Evolutionary conservation across 23 red algal genomes (phyloP), one percentile per base, ranked within the genome.

Genomic region (Gracilaria domingensis): DNA sequence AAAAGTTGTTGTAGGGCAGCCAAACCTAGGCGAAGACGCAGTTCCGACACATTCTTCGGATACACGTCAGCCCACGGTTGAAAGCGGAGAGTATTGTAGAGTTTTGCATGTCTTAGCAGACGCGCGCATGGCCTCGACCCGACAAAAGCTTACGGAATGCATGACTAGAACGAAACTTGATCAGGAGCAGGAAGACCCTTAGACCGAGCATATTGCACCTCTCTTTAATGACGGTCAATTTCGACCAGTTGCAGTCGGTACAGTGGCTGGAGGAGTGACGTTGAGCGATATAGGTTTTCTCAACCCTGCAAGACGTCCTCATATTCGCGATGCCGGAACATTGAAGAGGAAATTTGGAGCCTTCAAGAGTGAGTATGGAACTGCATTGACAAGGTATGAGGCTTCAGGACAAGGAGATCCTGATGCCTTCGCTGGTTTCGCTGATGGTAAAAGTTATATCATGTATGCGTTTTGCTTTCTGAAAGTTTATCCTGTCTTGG

Each of bases 381-480:
- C 80, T 0, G 66, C 28, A 38, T 18, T 84, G 21, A 7, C 57
- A n/a, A 0, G 59, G 24, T 66, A 64, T 42, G 80, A 84, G 42
- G 25, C 80, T 21, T 84, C 80, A 13, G 20, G 57, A 62, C 80
- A 84, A 26, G 80, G 80, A 1, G 26, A 66, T 64, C 57, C 57
- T 13, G 58, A 84, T 38, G 59, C 30, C 2, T 84, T 84, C 36
- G 80, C 40, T 2, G 5, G 16, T 30, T 84, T 84, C 40, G 28
- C 57, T 23, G n/a, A 69, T 28, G 14, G 30, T 7, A 84, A 64
- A 40, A 42, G 8, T 40, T 84, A 66, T 25, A 66, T 62, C 5
- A 69, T 84, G 80, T 84, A 84, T 45, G 80, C 80, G 4, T 84
- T 67, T 33, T 84, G 34, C 49, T 84, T 67, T 84, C 40, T 84